phyloP scores from a whole-genome alignment of 176 grass and related monocot genomes.

The Oryza punctata region DNA sequence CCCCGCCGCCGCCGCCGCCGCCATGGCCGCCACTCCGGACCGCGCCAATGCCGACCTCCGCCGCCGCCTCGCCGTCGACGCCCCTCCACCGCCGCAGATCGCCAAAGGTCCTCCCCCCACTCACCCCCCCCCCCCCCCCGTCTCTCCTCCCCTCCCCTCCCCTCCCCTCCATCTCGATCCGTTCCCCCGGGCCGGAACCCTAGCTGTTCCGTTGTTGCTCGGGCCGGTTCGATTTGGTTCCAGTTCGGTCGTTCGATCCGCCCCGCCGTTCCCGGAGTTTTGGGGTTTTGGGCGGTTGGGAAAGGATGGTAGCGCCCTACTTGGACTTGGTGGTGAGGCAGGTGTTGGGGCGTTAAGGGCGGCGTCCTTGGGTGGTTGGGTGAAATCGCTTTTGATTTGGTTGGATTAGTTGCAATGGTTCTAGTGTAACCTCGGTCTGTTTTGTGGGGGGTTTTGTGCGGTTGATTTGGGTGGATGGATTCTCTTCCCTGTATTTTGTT shows the following conservation, averaged over 20 bases:
- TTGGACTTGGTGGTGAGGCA: not conserved
- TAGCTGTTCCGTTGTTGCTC: conserved; percentile 6
- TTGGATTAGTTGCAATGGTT: conserved; percentile 29
- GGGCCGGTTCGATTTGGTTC: not conserved
- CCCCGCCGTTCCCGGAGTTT: conserved; percentile 1
- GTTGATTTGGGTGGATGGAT: conserved; percentile 21
- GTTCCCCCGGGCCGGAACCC: conserved; percentile 23
- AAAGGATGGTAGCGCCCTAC: not conserved
- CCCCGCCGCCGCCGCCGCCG: conserved; percentile 27
- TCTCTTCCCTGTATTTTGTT: not conserved
- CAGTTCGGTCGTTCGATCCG: not conserved
- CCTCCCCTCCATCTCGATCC: conserved; percentile 27
- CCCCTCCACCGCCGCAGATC: conserved; percentile 56
- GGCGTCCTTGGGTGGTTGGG: not conserved
- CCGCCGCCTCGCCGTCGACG: conserved; percentile 64
- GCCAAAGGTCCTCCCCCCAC: conserved; percentile 59
- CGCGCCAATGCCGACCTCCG: conserved; percentile 61
- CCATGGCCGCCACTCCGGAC: conserved; percentile 64
- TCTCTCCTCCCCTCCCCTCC: not conserved
- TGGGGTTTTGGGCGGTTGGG: not conserved
- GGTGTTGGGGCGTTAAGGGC: not conserved
- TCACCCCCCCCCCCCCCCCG: not conserved
- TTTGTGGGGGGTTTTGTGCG: not conserved
- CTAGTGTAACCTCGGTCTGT: not conserved
- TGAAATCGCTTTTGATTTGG: not conserved